Base-by-base conservation (phyloP, 768 basidiomycete genomes). In the Boletus fagicola region DNA sequence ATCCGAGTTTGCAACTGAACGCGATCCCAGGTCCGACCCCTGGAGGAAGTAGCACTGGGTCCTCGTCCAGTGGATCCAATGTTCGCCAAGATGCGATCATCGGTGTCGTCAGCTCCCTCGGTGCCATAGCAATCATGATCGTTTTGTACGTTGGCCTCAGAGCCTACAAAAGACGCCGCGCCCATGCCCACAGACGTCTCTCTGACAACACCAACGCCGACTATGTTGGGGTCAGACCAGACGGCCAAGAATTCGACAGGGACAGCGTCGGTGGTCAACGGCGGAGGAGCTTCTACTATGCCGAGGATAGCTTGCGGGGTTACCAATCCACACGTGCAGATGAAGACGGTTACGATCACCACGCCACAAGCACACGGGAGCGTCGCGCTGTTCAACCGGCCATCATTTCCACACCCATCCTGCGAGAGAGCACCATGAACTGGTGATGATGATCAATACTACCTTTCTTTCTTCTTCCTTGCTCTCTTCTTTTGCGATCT, bases 41-140 rank as follows among this genome's bases (percentile, higher is more conserved):
- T 13, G 71, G 67, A 38, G 62, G 59, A 28, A 56, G 57, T 15
- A 63, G 60, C 11, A 65, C 61, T 20, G 63, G 63, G 5, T 63
- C 69, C 1, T 63, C 54, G 2, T 65, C 65, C 16, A 73, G 64
- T 30, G 71, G 68, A 26, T 70, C 75, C 16, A 59, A 61, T 22
- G 76, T 79, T 16, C 80, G 92, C 13, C 82, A 89, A 66, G 85
- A 95, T 62, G 91, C 91, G 26, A 94, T 96, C 68, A 94, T 97
- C 59, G 94, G 94, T 22, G 92, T 96, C 4, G 90, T 93, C 60
- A 85, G 82, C 40, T 85, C 88, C 3, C 80, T 96, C 20, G 93
- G 93, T 13, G 89, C 82, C 5, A 80, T 94, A 53, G 86, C 91
- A 0, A 68, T 93, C 43, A 65, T 91, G 42, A 84, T 90, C 36